Evolutionary conservation across 2,329 filamentous ascomycete species (phyloP).

Genomic region (Fusarium guadeloupense): DNA sequence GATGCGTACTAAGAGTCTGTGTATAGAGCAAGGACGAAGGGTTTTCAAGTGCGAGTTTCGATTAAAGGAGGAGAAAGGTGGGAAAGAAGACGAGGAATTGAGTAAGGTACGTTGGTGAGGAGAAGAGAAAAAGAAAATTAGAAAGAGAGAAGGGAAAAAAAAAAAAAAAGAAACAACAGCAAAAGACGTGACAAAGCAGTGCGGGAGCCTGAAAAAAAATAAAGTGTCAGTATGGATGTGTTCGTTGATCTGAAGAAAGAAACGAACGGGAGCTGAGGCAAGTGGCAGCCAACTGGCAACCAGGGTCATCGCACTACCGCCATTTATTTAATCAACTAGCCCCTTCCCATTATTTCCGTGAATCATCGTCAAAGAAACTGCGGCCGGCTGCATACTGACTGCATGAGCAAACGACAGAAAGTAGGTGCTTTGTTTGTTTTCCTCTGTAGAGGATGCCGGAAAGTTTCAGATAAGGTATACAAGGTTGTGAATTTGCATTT

Average conservation of each 20-base stretch:
- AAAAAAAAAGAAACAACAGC: not conserved
- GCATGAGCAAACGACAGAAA: not conserved
- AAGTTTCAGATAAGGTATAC: not conserved
- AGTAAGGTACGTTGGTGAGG: not conserved
- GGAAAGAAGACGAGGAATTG: not conserved
- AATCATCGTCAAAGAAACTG: not conserved
- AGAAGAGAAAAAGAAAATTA: not conserved
- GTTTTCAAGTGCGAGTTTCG: not conserved
- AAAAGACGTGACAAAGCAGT: not conserved
- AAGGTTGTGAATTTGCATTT: no score
- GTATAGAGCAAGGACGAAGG: not conserved
- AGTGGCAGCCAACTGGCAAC: not conserved
- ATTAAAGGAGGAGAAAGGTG: not conserved
- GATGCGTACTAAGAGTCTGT: not conserved
- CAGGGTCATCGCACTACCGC: conserved; percentile 1
- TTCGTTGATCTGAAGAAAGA: no score
- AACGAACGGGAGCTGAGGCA: not conserved
- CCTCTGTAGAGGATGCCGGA: not conserved
- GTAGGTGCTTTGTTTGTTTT: not conserved
- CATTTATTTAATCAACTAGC: not conserved
- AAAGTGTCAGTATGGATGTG: no score
- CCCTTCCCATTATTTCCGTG: not conserved
- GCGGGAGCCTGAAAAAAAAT: conserved; percentile 1
- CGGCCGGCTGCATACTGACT: not conserved
- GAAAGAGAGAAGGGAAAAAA: conserved; percentile 6